Evolutionary conservation across 495 filamentous ascomycete genomes (phyloP).

Genomic region (Wilcoxina mikolae): DNA sequence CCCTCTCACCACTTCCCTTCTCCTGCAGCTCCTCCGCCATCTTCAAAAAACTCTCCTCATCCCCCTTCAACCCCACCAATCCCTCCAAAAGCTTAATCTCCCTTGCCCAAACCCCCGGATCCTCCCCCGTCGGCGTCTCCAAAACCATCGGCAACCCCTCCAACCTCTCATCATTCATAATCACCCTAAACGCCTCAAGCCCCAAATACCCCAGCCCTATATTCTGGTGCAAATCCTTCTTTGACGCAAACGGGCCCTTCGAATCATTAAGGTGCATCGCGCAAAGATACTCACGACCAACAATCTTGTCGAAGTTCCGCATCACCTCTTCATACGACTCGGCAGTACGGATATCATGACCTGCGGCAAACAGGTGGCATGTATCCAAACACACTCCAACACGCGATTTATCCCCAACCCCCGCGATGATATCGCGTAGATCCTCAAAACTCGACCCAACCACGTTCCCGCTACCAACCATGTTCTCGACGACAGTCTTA

Average conservation of each 20-base stretch:
- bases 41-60: slow-evolving; percentile 49
- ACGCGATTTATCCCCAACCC: slow-evolving; percentile 65
- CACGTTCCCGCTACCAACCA: slow-evolving; percentile 76
- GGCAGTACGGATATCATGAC: slow-evolving; percentile 73
- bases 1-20: slow-evolving; percentile 52
- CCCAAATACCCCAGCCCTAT: slow-evolving; percentile 89
- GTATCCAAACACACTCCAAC: slow-evolving; percentile 95
- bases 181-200: slow-evolving; percentile 71
- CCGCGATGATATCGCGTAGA: slow-evolving; percentile 63
- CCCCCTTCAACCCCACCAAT: slow-evolving; percentile 65
- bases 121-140: slow-evolving; percentile 82
- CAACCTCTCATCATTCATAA: slow-evolving; percentile 71
- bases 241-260: slow-evolving; percentile 65
- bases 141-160: slow-evolving; percentile 77
- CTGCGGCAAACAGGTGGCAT: slow-evolving; percentile 84
- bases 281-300: slow-evolving; percentile 64
- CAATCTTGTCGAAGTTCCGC: slow-evolving; percentile 57
- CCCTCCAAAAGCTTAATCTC: slow-evolving; percentile 84
- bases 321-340: slow-evolving; percentile 59
- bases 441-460: slow-evolving; percentile 75
- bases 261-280: slow-evolving; percentile 89
- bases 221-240: slow-evolving; percentile 79
- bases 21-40: slow-evolving; percentile 51
- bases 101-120: slow-evolving; percentile 53
- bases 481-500: slow-evolving; percentile 78